Conservation (phyloP, 176 grass and related monocot species). For the Raddia distichophylla region DNA sequence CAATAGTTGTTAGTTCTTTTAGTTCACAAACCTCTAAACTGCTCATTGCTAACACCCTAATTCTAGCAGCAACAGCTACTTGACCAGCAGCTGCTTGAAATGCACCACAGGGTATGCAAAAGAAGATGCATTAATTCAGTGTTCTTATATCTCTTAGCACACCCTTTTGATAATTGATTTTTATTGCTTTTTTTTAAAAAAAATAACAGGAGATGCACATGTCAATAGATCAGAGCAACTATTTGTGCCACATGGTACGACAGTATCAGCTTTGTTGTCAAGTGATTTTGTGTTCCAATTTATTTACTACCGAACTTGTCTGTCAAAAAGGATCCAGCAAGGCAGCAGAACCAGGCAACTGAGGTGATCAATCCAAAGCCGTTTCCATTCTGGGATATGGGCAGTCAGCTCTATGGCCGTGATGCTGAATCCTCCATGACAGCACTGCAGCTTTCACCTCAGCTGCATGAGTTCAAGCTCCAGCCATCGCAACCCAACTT, state of each 20-base stretch:
- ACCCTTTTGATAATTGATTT: background rate
- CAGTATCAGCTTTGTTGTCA: background rate
- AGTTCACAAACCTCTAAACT: background rate
- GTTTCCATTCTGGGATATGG: conserved; percentile 47
- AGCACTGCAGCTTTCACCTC: conserved; percentile 45
- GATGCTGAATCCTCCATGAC: conserved; percentile 48
- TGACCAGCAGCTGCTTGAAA: conserved; percentile 55
- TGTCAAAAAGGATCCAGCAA: conserved; percentile 24
- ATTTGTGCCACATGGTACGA: conserved; percentile 56
- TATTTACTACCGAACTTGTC: conserved; percentile 8
- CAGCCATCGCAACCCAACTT: conserved; percentile 71
- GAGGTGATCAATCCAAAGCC: conserved; percentile 31
- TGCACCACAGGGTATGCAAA: conserved; percentile 56
- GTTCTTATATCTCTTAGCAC: background rate
- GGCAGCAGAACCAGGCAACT: conserved; percentile 18
- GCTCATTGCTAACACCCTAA: background rate
- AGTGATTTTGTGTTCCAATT: background rate
- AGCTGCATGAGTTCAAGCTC: conserved; percentile 55
- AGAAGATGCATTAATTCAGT: background rate
- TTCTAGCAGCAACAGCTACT: conserved; percentile 57
- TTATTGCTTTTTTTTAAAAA: background rate
- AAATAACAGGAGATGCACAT: conserved; percentile 43
- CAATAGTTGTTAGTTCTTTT: background rate
- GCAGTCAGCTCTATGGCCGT: conserved; percentile 21
- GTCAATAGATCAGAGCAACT: conserved; percentile 47